These are phyloP conservation scores for Annulohypoxylon maeteangense DNA, from an alignment of 495 filamentous ascomycete genomes.

Conservation along the genomic window DNA sequence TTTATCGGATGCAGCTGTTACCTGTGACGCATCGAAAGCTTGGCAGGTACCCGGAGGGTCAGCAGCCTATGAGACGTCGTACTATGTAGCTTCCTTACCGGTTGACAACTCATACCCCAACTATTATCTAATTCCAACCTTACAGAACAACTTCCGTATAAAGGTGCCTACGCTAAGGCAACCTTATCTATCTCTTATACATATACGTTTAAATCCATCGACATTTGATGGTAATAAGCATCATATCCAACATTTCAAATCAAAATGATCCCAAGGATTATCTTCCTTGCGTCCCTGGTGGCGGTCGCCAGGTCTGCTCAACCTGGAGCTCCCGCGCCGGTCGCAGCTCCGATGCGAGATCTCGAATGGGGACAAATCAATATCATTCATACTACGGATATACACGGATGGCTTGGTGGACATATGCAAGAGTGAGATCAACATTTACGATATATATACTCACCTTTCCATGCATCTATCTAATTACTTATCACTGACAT, in stretches of 20 bases:
- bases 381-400: constrained; percentile 93
- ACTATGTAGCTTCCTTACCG: constrained; percentile 3
- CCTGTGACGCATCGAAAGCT: constrained; percentile 35
- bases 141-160: not conserved
- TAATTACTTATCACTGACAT: constrained; percentile 37
- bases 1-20: constrained; percentile 24
- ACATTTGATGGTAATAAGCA: constrained; percentile 22
- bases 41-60: constrained; percentile 41
- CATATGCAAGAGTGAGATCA: constrained; percentile 83
- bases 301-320: constrained; percentile 67
- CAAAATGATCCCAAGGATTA: constrained; percentile 42
- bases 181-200: not conserved
- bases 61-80: constrained; percentile 1
- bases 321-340: constrained; percentile 80
- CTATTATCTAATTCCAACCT: not conserved
- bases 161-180: constrained; percentile 2
- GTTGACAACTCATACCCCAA: constrained; percentile 30
- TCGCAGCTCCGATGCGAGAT: constrained; percentile 81
- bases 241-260: constrained; percentile 2
- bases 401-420: constrained; percentile 94
- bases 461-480: not conserved
- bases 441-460: not conserved
- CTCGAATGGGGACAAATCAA: constrained; percentile 93
- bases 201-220: constrained; percentile 12
- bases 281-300: constrained; percentile 45